Conservation (phyloP, 2,329 filamentous ascomycete genomes). For the Zymoseptoria ardabiliae region DNA sequence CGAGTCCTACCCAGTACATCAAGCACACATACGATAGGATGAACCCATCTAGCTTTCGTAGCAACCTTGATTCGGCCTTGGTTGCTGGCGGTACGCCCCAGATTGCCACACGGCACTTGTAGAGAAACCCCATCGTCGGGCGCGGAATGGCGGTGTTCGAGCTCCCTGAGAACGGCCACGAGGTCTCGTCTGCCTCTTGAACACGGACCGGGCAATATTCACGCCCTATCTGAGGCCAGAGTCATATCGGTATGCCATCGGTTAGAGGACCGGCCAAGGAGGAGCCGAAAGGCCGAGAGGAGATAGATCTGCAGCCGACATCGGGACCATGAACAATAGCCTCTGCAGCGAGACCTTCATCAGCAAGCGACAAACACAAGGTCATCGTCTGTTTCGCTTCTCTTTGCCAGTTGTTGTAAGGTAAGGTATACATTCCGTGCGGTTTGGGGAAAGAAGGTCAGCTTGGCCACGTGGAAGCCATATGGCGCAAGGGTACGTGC, state of each 20-base stretch:
- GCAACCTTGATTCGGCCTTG: constrained; percentile 17
- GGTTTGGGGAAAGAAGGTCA: background rate
- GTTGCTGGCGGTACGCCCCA: constrained; percentile 23
- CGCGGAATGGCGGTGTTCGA: too few species aligned
- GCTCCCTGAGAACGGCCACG: too few species aligned
- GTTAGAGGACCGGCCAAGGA: background rate
- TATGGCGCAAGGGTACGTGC: background rate
- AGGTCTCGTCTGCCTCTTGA: background rate
- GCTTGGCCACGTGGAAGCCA: background rate
- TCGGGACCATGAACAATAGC: background rate
- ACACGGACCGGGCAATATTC: background rate
- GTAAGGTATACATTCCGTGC: too few species aligned
- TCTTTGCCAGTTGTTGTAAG: too few species aligned
- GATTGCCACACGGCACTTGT: constrained; percentile 17
- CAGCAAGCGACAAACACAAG: too few species aligned
- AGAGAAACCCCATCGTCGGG: constrained; percentile 16
- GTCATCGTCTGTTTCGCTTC: too few species aligned
- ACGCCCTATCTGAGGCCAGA: background rate
- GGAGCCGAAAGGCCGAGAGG: background rate
- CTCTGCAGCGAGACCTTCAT: too few species aligned
- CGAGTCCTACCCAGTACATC: constrained; percentile 27
- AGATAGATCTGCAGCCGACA: background rate
- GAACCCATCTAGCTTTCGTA: constrained; percentile 28
- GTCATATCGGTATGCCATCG: background rate
- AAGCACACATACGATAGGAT: constrained; percentile 34